These are phyloP conservation scores for Mycena latifolia DNA, from an alignment of 768 basidiomycete species.

Conservation along the genomic window DNA sequence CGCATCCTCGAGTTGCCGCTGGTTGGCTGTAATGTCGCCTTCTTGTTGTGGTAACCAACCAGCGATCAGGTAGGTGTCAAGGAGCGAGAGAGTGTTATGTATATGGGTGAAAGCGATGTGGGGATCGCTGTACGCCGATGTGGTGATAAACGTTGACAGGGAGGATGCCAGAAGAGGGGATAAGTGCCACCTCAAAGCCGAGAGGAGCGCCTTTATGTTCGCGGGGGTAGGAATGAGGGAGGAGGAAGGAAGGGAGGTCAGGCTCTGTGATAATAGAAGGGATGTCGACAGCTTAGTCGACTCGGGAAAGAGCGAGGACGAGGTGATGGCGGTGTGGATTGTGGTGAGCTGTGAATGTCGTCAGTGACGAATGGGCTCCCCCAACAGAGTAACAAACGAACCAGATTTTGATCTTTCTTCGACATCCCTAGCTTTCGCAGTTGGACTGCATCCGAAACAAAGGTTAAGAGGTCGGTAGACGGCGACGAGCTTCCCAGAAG, in stretches of 20 bases:
- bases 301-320: slow-evolving; percentile 49
- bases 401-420: slow-evolving; percentile 69
- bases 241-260: slow-evolving; percentile 62
- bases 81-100: slow-evolving; percentile 66
- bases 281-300: slow-evolving; percentile 62
- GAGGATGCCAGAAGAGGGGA: slow-evolving; percentile 46
- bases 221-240: slow-evolving; percentile 45
- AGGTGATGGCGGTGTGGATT: slow-evolving; percentile 50
- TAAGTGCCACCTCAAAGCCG: slow-evolving; percentile 41
- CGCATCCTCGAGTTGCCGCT: slow-evolving; percentile 46
- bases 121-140: slow-evolving; percentile 40
- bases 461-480: slow-evolving; percentile 63
- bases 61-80: slow-evolving; percentile 74
- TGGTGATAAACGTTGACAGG: slow-evolving; percentile 30
- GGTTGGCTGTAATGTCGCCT: slow-evolving; percentile 26
- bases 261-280: slow-evolving; percentile 63
- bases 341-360: slow-evolving; percentile 48
- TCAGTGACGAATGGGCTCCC: neutral
- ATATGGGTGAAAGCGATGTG: slow-evolving; percentile 56
- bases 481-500: slow-evolving; percentile 51
- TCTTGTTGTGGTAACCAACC: slow-evolving; percentile 55
- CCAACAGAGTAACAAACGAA: slow-evolving; percentile 47
- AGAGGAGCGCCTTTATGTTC: slow-evolving; percentile 31
- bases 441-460: slow-evolving; percentile 55
- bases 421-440: slow-evolving; percentile 65